Evolutionary conservation across 768 basidiomycete species (phyloP).

Genomic region (Tylopilus cervinicoccineus): DNA sequence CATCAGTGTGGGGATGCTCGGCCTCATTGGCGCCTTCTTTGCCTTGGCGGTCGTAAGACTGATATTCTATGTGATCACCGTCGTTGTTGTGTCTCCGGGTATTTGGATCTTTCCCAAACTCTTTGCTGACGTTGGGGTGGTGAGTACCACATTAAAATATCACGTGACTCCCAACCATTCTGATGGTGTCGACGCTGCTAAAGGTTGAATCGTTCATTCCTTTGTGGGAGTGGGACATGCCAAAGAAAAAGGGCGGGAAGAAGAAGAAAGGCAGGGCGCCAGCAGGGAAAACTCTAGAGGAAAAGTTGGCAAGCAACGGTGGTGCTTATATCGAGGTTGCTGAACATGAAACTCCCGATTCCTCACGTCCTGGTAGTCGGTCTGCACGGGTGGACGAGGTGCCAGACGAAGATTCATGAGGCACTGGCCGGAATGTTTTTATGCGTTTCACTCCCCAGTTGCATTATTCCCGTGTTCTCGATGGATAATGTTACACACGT

Average conservation of each 20-base stretch:
- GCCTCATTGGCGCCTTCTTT: conserved; percentile 87
- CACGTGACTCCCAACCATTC: background rate
- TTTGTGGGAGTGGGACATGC: conserved; percentile 93
- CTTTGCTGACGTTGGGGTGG: conserved; percentile 98
- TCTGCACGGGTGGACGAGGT: conserved; percentile 44
- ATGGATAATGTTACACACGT: background rate
- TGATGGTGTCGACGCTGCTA: background rate
- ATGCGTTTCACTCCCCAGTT: background rate
- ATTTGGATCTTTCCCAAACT: conserved; percentile 99
- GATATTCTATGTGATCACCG: conserved; percentile 91
- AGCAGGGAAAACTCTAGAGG: conserved; percentile 30
- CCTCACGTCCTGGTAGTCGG: conserved; percentile 33
- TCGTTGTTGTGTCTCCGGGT: conserved; percentile 80
- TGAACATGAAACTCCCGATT: conserved; percentile 29
- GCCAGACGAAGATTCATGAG: conserved; percentile 37
- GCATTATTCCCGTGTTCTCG: conserved; percentile 37
- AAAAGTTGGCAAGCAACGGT: conserved; percentile 38
- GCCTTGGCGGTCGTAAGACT: conserved; percentile 85
- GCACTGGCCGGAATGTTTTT: too few relatives aligned
- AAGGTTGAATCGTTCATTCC: conserved; percentile 98
- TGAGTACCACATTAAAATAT: conserved; percentile 42
- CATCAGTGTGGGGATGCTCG: conserved; percentile 82
- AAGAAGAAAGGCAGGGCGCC: conserved; percentile 52
- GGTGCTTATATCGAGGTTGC: conserved; percentile 37
- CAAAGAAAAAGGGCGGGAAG: conserved; percentile 64